Conservation (phyloP, 129 eudicot species). For the Dittrichia graveolens region DNA sequence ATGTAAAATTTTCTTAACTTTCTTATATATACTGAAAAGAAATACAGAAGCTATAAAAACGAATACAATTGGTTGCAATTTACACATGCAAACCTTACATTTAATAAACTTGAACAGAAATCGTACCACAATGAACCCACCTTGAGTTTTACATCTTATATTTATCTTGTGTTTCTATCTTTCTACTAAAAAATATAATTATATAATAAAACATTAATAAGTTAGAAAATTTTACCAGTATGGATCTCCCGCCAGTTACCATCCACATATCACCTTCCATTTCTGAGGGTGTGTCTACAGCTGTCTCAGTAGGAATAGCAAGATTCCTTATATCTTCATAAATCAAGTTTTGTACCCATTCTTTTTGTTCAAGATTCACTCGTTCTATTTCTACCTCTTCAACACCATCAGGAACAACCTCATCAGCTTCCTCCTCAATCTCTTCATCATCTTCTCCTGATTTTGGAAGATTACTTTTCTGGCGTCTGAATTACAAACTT, state of each 20-base stretch:
- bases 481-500: constrained; percentile 57
- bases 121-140: too few relatives aligned
- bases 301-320: constrained; percentile 48
- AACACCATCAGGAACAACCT: constrained; percentile 87
- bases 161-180: constrained; percentile 17
- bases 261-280: constrained; percentile 70
- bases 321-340: constrained; percentile 73
- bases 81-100: constrained; percentile 7
- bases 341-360: constrained; percentile 66
- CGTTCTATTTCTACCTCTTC: constrained; percentile 88
- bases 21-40: constrained; percentile 12
- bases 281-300: constrained; percentile 51
- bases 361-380: constrained; percentile 80
- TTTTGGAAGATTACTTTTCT: constrained; percentile 58
- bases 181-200: too few relatives aligned
- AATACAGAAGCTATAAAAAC: not conserved
- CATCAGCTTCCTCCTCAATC: constrained; percentile 86
- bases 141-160: too few relatives aligned
- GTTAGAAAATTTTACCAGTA: constrained; percentile 52
- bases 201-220: constrained; percentile 13
- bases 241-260: constrained; percentile 59
- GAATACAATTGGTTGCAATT: not conserved
- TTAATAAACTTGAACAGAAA: too few relatives aligned
- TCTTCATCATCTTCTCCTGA: constrained; percentile 91
- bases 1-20: constrained; percentile 14